phyloP scores from a whole-genome alignment of 1,284 basidiomycete genomes.

The Puccinia polysora region DNA sequence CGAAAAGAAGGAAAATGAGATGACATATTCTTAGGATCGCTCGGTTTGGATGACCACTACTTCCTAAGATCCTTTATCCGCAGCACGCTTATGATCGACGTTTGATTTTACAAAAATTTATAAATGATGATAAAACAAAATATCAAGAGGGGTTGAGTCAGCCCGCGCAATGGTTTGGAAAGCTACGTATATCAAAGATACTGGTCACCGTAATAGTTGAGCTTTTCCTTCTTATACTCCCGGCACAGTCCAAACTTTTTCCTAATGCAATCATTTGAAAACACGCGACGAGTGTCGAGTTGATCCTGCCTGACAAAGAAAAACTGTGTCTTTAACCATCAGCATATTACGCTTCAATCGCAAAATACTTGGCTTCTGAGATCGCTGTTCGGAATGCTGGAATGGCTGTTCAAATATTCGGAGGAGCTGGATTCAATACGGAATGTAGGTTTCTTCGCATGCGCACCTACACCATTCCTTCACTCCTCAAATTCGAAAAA shows the following conservation, averaged over 20 bases:
- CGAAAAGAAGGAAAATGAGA: background rate
- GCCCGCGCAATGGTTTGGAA: conserved; percentile 58
- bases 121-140: too few species aligned
- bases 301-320: background rate
- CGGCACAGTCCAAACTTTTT: background rate
- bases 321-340: background rate
- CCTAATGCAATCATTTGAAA: too few species aligned
- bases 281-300: background rate
- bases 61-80: too few species aligned
- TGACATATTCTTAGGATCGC: background rate
- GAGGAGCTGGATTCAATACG: conserved; percentile 51
- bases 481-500: background rate
- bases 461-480: too few species aligned
- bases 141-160: conserved; percentile 53
- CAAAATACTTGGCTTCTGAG: conserved; percentile 57
- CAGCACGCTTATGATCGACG: too few species aligned
- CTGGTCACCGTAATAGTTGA: conserved; percentile 57
- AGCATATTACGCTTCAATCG: conserved; percentile 59
- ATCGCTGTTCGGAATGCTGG: conserved; percentile 57
- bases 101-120: too few species aligned
- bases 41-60: too few species aligned
- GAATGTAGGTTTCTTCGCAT: conserved; percentile 21
- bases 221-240: background rate
- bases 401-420: conserved; percentile 56
- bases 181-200: conserved; percentile 58